Base-by-base conservation (phyloP, 2,329 filamentous ascomycete genomes). In the Penicillium sp. region DNA sequence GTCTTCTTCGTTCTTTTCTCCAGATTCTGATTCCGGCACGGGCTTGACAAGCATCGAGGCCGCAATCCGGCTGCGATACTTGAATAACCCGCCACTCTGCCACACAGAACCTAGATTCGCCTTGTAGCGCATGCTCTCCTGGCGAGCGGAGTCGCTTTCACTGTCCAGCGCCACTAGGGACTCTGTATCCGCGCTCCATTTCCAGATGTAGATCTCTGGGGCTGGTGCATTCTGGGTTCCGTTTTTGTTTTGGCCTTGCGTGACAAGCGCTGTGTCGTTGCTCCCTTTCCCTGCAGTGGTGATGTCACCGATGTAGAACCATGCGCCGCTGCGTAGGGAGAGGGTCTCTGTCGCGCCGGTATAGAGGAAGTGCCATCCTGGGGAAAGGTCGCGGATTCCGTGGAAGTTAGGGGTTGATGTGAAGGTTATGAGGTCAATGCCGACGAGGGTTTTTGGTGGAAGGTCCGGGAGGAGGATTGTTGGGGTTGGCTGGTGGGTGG, bases 361-460 rank as follows among this genome's bases (percentile, higher is more conserved):
- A 68, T 87, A 88, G 19, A 86, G 71, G 62, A 88, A 87, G 67
- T 88, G 86, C 67, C 82, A 79, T 43, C 85, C 85, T 2, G 75
- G 66, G 0, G 85, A 83, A 4, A 88, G 66, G 62, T 84, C 80
- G 61, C 82, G 84, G 64, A 88, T 81, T 29, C 86, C 86, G 56
- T 80, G 79, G 71, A 88, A 88, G 52, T 82, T 81, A 12, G 83
- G 77, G 12, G 84, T 84, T 4, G 84, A 83, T 17, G 84, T 86
- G 72, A 88, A 88, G 46, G 85, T 84, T 50, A 87, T 78, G 21
- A 82, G 75, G 63, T 82, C 77, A 56, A 81, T 75, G 41, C 79
- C 85, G 62, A 82, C 81, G 33, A 82, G 69, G 15, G 78, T 78
- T 62, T 76, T 77, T 3, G 78, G 71, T 21, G 80, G 80, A 37